Evolutionary conservation across 1,284 basidiomycete genomes (phyloP).

Genomic region (Ceratobasidium sp.): DNA sequence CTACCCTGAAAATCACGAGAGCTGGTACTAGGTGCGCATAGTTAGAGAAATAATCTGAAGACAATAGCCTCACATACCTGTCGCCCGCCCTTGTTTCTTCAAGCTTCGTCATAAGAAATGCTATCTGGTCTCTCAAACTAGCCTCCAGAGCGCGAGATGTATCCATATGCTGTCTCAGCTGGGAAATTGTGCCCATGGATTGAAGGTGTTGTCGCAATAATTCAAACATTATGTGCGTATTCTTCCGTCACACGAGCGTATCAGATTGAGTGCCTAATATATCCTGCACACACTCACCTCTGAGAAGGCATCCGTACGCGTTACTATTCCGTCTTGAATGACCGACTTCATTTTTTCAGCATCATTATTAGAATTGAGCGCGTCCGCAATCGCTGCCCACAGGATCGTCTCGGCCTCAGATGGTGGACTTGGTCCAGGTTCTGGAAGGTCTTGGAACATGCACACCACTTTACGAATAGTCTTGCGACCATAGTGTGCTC

Average conservation of each 20-base stretch:
- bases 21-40: no score
- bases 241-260: not conserved
- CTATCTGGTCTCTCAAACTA: slow-evolving; percentile 29
- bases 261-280: not conserved
- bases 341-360: slow-evolving; percentile 1
- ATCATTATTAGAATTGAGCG: not conserved
- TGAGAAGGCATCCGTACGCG: slow-evolving; percentile 1
- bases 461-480: slow-evolving; percentile 17
- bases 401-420: slow-evolving; percentile 8
- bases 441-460: not conserved
- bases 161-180: slow-evolving; percentile 6
- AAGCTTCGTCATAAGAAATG: slow-evolving; percentile 2
- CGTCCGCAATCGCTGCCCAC: slow-evolving; percentile 22
- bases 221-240: not conserved
- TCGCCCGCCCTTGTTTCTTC: no score
- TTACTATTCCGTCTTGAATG: not conserved
- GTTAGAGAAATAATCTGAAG: no score
- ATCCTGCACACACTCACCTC: not conserved
- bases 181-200: not conserved
- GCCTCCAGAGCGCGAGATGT: slow-evolving; percentile 23
- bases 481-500: not conserved
- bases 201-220: not conserved
- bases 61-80: no score
- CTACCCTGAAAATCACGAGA: no score
- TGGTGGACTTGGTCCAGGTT: not conserved